Conservation (phyloP, 2,329 filamentous ascomycete species). For the Cytospora mali region DNA sequence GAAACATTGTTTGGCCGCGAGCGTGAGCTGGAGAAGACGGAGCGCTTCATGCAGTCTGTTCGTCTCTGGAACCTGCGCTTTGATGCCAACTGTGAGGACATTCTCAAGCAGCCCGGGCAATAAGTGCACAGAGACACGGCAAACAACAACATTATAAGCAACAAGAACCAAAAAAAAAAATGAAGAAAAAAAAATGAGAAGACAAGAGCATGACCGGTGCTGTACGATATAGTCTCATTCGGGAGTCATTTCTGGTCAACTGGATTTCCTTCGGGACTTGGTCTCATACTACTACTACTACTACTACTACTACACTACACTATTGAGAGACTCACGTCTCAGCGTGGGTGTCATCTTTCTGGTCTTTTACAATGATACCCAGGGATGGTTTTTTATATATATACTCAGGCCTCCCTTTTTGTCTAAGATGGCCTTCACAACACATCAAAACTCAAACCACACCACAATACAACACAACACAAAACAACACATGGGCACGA, state of each 20-base stretch:
- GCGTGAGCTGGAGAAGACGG: slow-evolving; percentile 83
- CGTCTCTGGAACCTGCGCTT: slow-evolving; percentile 91
- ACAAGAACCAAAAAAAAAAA: background rate
- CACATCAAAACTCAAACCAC: background rate
- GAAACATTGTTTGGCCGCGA: slow-evolving; percentile 94
- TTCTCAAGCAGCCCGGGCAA: slow-evolving; percentile 65
- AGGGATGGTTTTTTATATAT: slow-evolving; percentile 22
- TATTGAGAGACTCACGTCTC: slow-evolving; percentile 27
- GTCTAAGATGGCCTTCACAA: background rate
- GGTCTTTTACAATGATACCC: slow-evolving; percentile 29
- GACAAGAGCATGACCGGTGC: slow-evolving; percentile 13
- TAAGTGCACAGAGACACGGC: slow-evolving; percentile 39
- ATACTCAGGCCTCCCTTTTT: slow-evolving; percentile 1
- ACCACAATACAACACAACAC: background rate
- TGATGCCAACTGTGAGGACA: slow-evolving; percentile 93
- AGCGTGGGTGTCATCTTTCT: slow-evolving; percentile 27
- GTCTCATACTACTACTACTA: too few relatives aligned
- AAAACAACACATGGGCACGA: slow-evolving; percentile 1
- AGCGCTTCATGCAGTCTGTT: slow-evolving; percentile 89
- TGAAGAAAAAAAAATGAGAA: slow-evolving; percentile 9
- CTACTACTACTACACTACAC: too few relatives aligned
- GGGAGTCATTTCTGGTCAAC: slow-evolving; percentile 3
- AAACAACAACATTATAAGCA: background rate
- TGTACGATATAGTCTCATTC: slow-evolving; percentile 26
- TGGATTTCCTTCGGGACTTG: slow-evolving; percentile 22